Evolutionary conservation across 768 basidiomycete species (phyloP).

Genomic region (Russula dissimulans): DNA sequence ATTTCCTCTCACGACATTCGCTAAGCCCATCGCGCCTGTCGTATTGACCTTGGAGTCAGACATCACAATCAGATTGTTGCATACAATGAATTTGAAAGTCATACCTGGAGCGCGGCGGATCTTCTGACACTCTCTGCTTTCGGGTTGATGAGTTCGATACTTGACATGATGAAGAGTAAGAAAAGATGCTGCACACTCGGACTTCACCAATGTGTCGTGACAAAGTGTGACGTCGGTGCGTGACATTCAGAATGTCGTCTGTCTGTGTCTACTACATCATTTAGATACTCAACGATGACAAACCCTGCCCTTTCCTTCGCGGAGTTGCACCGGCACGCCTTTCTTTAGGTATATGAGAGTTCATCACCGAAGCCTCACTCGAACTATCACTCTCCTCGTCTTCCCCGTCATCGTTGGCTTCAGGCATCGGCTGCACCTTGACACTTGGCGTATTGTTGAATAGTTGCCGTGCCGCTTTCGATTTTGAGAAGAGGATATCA

Average conservation of each 20-base stretch:
- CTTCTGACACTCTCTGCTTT: constrained; percentile 90
- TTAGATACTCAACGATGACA: constrained; percentile 3
- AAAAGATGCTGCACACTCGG: too few species aligned
- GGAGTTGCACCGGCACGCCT: constrained; percentile 11
- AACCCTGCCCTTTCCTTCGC: constrained; percentile 1
- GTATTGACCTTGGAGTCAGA: constrained; percentile 60
- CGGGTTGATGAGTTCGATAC: constrained; percentile 93
- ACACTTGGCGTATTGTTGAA: constrained; percentile 1
- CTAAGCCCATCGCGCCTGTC: constrained; percentile 93
- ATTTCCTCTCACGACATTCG: constrained; percentile 94
- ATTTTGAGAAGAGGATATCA: constrained; percentile 6
- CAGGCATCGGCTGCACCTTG: not conserved
- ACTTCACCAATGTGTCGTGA: too few species aligned
- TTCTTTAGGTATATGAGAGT: constrained; percentile 18
- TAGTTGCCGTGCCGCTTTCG: not conserved
- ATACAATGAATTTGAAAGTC: constrained; percentile 17
- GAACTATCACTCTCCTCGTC: constrained; percentile 15
- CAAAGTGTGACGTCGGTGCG: too few species aligned
- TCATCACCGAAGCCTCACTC: constrained; percentile 1
- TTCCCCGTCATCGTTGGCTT: not conserved
- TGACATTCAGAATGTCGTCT: too few species aligned
- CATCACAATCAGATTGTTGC: constrained; percentile 20
- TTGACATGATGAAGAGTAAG: constrained; percentile 31
- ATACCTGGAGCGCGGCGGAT: constrained; percentile 87
- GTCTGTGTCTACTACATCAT: too few species aligned